Evolutionary conservation across 164 flowering plant species (phyloP), one percentile per base, ranked within the genome.

Genomic region (Macadamia integrifolia): DNA sequence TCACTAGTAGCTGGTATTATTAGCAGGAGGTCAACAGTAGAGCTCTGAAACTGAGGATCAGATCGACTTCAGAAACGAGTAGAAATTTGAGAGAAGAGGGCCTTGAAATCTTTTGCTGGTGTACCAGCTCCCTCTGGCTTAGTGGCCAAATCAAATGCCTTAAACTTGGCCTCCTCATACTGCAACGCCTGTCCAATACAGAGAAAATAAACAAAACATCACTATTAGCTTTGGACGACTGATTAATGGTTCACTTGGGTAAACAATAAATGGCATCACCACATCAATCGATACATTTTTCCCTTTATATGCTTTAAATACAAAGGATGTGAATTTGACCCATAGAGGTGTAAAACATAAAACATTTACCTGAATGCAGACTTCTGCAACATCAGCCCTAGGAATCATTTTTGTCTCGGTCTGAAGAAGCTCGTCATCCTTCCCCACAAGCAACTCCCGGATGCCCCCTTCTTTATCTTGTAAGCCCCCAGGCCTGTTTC

Each of bases 351-450:
- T 35, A 35, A 53, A 14, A 62, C 23, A 40, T 9, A 35, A n/a
- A n/a, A 17, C 28, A 55, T 32, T 62, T 76, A 94, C 99, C 97
- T 94, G 99, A 80, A 94, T 76, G 83, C 97, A 90, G 69, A 88
- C 98, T 88, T 94, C 99, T 8, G 99, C 99, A 53, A 94, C 98
- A 80, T 94, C 99, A 65, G 89, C 84, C 76, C 99, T 83, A 4
- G 97, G 67, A 61, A 94, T 82, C 15, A 87, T 84, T 77, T 74
- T 86, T 32, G 87, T 88, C 11, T 86, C 91, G 29, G 90, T 84
- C 73, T 87, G 65, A 67, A 92, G 96, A 80, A 94, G 93, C 75
- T 92, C 98, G 71, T 94, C 99, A 73, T 94, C 97, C 72, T 94
- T 94, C 23, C 99, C 99, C 28, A 89, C 82, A 69, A 94, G 74